Evolutionary conservation across 768 basidiomycete genomes (phyloP), one percentile per base, ranked within the genome.

Genomic region (Gyrodon lividus): DNA sequence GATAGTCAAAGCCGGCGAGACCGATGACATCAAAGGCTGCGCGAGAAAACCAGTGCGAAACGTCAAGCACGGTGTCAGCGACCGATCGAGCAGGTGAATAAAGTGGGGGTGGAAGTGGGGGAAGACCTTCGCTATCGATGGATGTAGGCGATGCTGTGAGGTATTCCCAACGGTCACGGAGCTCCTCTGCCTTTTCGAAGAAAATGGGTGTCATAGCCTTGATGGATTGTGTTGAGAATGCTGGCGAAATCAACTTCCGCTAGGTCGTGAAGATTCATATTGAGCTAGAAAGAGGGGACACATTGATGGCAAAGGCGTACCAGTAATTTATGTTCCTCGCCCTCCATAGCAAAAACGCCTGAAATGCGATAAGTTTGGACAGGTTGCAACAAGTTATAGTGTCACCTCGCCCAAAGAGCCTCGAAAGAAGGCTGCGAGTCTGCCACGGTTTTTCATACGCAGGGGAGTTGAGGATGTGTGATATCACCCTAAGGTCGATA

Each of bases 1-100:
- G 66, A 52, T 81, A 79, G 54, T 78, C 73, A 33, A 83, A 78
- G 5, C 77, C 78, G 5, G 83, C 77, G 8, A 83, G 68, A 9
- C 83, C 84, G 43, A 86, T 82, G 10, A 83, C 74, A 56, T 87
- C 84, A 50, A 87, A 80, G 1, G 83, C 78, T 0, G 79, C 77
- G 23, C 83, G 77, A 12, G 79, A 79, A n/a, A 83, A 61, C 79
- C 81, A 86, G 50, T 77, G 75, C 20, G 74, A 67, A 19, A 83
- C 70, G 53, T 86, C 81, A 46, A 86, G 62, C 6, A 65, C 63
- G 16, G 48, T 53, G 26, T 59, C 51, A 33, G 51, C 51, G 10
- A 40, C 17, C 6, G 49, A 43, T 9, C 34, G 41, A 13, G 52
- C 20, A 37, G 48, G 39, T 2, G 37, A 50, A 23, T 30, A 48